A percentile compares a stretch with the other conserved stretches of the same genome.
phyloP scores from a whole-genome alignment of 108 stramenopile genomes.

The Skeletonema tropicum region DNA sequence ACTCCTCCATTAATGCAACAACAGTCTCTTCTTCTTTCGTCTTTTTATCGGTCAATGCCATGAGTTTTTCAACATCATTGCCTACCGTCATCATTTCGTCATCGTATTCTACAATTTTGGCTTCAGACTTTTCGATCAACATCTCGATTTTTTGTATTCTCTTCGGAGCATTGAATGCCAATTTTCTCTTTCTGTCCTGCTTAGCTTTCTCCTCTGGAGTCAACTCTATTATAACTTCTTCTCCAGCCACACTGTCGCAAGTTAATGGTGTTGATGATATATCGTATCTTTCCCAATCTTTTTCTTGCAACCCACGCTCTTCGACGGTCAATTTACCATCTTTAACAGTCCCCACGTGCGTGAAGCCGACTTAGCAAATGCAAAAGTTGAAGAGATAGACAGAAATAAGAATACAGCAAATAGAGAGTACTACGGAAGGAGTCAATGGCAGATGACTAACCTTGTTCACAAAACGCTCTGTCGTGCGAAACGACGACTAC shows the following conservation, averaged over 20 bases:
- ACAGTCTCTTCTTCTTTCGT: slow-evolving; percentile 57
- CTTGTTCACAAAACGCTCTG: slow-evolving; percentile 82
- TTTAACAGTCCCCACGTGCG: slow-evolving; percentile 87
- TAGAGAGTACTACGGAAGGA: no score
- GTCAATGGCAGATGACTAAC: no score
- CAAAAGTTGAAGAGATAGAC: no score
- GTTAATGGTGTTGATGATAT: slow-evolving; percentile 33
- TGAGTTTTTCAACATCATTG: slow-evolving; percentile 72
- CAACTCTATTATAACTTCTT: slow-evolving; percentile 13
- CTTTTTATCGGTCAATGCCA: slow-evolving; percentile 65
- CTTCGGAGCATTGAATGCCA: slow-evolving; percentile 85
- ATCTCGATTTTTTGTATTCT: slow-evolving; percentile 77
- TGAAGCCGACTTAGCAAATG: slow-evolving; percentile 63
- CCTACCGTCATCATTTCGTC: slow-evolving; percentile 81
- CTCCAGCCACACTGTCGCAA: slow-evolving; percentile 1
- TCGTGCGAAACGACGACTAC: slow-evolving; percentile 94
- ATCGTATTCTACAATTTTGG: slow-evolving; percentile 67
- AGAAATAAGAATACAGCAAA: no score
- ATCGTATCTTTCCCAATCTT: slow-evolving; percentile 80
- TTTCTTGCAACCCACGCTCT: slow-evolving; percentile 71
- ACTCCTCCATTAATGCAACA: slow-evolving; percentile 74
- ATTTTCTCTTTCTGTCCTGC: slow-evolving; percentile 63
- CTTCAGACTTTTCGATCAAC: slow-evolving; percentile 73
- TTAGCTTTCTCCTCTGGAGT: slow-evolving; percentile 50
- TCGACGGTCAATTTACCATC: slow-evolving; percentile 73